A percentile compares a stretch with the other conserved stretches of the same genome.
These are phyloP conservation scores for Penicillium hesseltinei DNA, from an alignment of 2,329 filamentous ascomycete genomes.

Conservation along the genomic window DNA sequence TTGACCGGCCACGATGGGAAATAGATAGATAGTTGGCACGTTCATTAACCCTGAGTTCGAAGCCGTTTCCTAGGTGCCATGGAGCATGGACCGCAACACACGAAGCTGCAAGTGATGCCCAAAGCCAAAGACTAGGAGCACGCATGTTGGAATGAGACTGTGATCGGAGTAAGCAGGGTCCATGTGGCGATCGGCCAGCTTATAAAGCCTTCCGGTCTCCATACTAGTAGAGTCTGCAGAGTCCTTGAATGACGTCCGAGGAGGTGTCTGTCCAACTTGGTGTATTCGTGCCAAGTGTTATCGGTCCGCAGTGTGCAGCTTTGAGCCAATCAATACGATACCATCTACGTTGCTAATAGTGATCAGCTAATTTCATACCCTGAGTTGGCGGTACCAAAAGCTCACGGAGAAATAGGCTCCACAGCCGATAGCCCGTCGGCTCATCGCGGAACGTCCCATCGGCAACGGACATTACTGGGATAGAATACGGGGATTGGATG, in stretches of 20 bases:
- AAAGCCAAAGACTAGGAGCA: constrained; percentile 13
- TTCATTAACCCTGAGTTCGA: constrained; percentile 9
- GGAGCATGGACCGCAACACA: constrained; percentile 11
- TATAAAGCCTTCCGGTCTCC: not conserved
- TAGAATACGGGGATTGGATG: not conserved
- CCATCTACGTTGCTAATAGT: not conserved
- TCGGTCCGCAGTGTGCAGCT: not conserved
- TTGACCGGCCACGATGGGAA: constrained; percentile 1
- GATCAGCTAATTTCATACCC: constrained; percentile 7
- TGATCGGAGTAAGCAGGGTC: not conserved
- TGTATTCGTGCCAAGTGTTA: not conserved
- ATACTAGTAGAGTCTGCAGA: not conserved
- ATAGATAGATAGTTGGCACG: constrained; percentile 13
- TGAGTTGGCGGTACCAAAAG: not conserved
- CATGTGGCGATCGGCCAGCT: not conserved
- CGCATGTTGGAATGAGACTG: constrained; percentile 10
- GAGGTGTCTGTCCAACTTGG: not conserved
- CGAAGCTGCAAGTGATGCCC: constrained; percentile 13
- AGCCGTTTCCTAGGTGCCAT: constrained; percentile 19
- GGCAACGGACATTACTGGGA: not conserved
- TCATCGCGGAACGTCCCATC: constrained; percentile 10
- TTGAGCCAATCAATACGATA: not conserved
- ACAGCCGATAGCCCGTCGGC: constrained; percentile 9
- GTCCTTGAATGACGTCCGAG: not conserved
- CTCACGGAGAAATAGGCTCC: constrained; percentile 10